These are phyloP conservation scores for Lachancea fermentati DNA, from an alignment of 805 yeast species.

Conservation along the genomic window DNA sequence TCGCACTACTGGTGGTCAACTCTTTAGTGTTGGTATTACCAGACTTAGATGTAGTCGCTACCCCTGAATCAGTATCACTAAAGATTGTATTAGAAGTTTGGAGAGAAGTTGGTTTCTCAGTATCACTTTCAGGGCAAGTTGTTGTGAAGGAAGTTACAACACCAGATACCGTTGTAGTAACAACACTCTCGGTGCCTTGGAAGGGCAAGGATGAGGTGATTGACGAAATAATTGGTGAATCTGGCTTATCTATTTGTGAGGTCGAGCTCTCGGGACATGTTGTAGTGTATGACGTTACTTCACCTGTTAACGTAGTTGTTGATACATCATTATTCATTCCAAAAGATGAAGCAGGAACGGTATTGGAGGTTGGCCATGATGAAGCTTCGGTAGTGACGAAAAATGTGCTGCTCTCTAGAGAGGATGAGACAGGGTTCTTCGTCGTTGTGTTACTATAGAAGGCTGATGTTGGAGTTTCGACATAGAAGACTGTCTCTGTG, in stretches of 20 bases:
- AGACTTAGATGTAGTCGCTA: background rate
- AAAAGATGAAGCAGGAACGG: too few species aligned
- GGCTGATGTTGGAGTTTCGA: too few species aligned
- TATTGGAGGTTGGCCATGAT: too few species aligned
- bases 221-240: background rate
- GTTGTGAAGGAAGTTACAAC: conserved; percentile 8
- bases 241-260: background rate
- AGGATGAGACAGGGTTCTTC: too few species aligned
- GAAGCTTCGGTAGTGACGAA: too few species aligned
- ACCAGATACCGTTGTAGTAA: conserved; percentile 7
- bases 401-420: too few species aligned
- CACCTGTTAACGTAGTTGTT: background rate
- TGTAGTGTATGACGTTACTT: background rate
- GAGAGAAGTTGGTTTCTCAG: background rate
- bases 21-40: background rate
- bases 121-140: conserved; percentile 6
- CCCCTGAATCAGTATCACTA: background rate
- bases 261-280: background rate
- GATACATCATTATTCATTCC: too few species aligned
- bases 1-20: background rate
- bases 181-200: conserved; percentile 6
- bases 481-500: conserved; percentile 6
- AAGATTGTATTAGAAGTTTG: background rate
- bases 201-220: too few species aligned
- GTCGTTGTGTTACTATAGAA: background rate